Evolutionary conservation across 78 protist species (phyloP).

Genomic region (Speleostelium caveatum): DNA sequence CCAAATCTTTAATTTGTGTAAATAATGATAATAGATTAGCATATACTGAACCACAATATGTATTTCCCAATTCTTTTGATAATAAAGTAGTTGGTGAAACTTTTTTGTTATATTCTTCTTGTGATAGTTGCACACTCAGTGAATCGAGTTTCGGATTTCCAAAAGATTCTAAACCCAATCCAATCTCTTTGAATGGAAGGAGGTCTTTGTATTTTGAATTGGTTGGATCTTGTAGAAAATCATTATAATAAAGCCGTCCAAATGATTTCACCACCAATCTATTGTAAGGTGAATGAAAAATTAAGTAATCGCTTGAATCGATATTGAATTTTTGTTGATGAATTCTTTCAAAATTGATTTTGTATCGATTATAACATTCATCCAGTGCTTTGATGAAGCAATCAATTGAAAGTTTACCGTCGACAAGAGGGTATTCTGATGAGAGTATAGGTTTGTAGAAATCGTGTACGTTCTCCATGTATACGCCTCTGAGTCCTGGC

Average conservation of each 20-base stretch:
- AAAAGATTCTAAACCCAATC: conserved; percentile 38
- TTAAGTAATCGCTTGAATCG: conserved; percentile 73
- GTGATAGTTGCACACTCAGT: background rate
- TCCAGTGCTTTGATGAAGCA: conserved; percentile 94
- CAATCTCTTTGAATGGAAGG: background rate
- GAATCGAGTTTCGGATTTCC: conserved; percentile 37
- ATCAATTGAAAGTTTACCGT: conserved; percentile 91
- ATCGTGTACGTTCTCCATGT: conserved; percentile 94
- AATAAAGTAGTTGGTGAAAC: conserved; percentile 47
- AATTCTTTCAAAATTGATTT: conserved; percentile 1
- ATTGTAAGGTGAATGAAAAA: conserved; percentile 96
- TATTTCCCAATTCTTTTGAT: conserved; percentile 93
- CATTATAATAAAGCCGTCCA: conserved; percentile 25
- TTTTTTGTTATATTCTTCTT: conserved; percentile 76
- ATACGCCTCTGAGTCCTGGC: conserved; percentile 76
- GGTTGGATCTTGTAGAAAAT: background rate
- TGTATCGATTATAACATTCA: conserved; percentile 82
- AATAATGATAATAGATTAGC: conserved; percentile 89
- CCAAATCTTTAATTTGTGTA: conserved; percentile 39
- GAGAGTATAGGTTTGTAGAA: conserved; percentile 96
- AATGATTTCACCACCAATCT: conserved; percentile 94
- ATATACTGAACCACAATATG: conserved; percentile 96
- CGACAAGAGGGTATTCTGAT: conserved; percentile 94
- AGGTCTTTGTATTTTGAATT: conserved; percentile 83
- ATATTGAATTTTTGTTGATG: conserved; percentile 16